A percentile compares a stretch with the other conserved stretches of the same genome.
phyloP scores from a whole-genome alignment of 2,329 filamentous ascomycete species.

The Aspergillus spinulosporus region DNA sequence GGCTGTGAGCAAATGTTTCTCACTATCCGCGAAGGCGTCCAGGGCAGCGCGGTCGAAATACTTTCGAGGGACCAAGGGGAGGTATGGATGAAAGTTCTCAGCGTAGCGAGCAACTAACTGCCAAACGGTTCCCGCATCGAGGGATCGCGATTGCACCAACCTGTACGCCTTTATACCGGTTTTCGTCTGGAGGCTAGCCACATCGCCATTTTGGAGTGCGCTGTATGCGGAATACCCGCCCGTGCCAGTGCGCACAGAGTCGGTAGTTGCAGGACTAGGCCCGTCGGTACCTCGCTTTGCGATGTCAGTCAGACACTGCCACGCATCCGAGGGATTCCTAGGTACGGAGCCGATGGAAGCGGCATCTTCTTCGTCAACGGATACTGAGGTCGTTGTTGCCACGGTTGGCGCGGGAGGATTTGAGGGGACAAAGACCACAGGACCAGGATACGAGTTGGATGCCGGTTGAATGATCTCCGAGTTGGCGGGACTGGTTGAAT shows the following conservation, averaged over 20 bases:
- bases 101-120: constrained; percentile 60
- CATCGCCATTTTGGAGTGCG: constrained; percentile 28
- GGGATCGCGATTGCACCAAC: constrained; percentile 45
- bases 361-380: constrained; percentile 41
- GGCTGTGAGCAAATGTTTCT: constrained; percentile 68
- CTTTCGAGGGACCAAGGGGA: constrained; percentile 64
- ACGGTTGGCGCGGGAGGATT: constrained; percentile 24
- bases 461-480: constrained; percentile 30
- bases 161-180: constrained; percentile 45
- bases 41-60: constrained; percentile 58
- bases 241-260: constrained; percentile 26
- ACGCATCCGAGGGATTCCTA: constrained; percentile 50
- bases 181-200: constrained; percentile 29
- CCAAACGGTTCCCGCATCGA: constrained; percentile 53
- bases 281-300: constrained; percentile 39
- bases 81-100: constrained; percentile 68
- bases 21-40: constrained; percentile 58
- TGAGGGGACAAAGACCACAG: constrained; percentile 38
- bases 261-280: constrained; percentile 22
- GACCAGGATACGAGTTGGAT: constrained; percentile 33
- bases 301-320: constrained; percentile 50
- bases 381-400: constrained; percentile 25
- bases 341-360: constrained; percentile 46
- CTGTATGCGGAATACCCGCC: constrained; percentile 29
- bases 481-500: constrained; percentile 27